Evolutionary conservation across 352 stramenopile genomes (phyloP), one percentile per base, ranked within the genome.

Genomic region (Phytophthora vignae): DNA sequence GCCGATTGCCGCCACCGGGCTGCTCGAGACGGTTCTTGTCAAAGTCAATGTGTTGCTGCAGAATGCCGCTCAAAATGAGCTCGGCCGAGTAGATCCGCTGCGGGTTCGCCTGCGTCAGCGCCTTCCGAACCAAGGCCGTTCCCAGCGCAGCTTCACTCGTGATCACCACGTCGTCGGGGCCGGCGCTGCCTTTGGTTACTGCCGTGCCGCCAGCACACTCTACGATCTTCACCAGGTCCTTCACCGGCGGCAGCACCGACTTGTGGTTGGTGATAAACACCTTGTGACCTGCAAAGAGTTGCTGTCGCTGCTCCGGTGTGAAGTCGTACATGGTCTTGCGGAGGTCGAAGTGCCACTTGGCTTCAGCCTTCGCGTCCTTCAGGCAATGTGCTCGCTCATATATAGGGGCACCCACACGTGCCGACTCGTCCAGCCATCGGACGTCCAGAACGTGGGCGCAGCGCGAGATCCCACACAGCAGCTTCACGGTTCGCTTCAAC

Each of bases 201-300:
- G 75, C 81, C 49, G 57, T 65, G 14, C 82, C 82, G 42, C 82
- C 82, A 6, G 80, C 82, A 46, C 76, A 84, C 67, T 87, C 72
- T 15, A 90, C 76, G 36, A 90, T 90, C 53, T 85, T 88, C 33
- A 68, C 69, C 14, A 90, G 69, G 4, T 90, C 82, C 14, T 76
- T 77, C 15, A 85, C 67, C 12, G 82, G 77, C 12, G 82, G 82
- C 14, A 81, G 66, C 9, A 90, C 58, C 29, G 73, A 84, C 60
- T 87, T 88, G 67, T 90, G 82, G 25, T 74, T 78, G 17, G 77
- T 85, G 53, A 90, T 84, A 38, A 82, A 90, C 8, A 90, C 68
- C 22, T 67, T 56, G 29, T 72, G 50, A 17, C 75, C 82, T 4
- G 62, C 33, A 38, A 90, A 82, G 10, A 90, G 68, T 19, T 76